phyloP scores from a whole-genome alignment of 345 rosid genomes.

The Salix suchowensis region DNA sequence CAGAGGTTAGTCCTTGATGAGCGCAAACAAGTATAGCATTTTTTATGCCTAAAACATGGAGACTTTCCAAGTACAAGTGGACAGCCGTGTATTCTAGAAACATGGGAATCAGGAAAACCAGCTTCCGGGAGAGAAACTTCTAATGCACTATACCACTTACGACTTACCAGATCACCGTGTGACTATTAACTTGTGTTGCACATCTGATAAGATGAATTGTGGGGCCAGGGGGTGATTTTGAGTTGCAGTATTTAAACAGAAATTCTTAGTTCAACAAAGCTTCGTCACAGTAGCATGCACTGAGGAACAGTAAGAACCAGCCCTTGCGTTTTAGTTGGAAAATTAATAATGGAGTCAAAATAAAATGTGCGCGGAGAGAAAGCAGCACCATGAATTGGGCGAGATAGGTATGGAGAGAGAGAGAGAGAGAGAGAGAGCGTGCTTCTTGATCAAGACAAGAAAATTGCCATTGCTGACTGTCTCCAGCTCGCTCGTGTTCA shows the following conservation, averaged over 20 bases:
- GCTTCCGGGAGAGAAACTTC: slow-evolving; percentile 10
- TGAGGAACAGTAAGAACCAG: neutral
- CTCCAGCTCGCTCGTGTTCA: too few species aligned
- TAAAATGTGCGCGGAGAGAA: too few species aligned
- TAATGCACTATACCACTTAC: neutral
- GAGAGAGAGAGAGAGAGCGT: too few species aligned
- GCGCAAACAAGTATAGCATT: neutral
- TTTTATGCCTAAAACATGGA: neutral
- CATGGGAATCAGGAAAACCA: slow-evolving; percentile 7
- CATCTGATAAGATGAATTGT: neutral
- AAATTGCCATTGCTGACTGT: too few species aligned
- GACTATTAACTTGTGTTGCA: neutral
- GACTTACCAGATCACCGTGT: neutral
- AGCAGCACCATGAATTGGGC: too few species aligned
- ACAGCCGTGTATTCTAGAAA: neutral
- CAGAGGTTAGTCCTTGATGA: slow-evolving; percentile 5
- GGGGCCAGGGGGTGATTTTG: neutral
- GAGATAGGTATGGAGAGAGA: too few species aligned
- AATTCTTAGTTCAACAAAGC: neutral
- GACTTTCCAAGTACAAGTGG: neutral
- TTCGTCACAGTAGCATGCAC: slow-evolving; percentile 2
- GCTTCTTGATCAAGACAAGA: too few species aligned
- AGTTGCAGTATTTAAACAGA: neutral
- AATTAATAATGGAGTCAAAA: too few species aligned
- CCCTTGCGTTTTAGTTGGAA: too few species aligned